Evolutionary conservation across 225 moss, liverwort and hornwort genomes (phyloP).

Genomic region (Sphagnum tenellum): DNA sequence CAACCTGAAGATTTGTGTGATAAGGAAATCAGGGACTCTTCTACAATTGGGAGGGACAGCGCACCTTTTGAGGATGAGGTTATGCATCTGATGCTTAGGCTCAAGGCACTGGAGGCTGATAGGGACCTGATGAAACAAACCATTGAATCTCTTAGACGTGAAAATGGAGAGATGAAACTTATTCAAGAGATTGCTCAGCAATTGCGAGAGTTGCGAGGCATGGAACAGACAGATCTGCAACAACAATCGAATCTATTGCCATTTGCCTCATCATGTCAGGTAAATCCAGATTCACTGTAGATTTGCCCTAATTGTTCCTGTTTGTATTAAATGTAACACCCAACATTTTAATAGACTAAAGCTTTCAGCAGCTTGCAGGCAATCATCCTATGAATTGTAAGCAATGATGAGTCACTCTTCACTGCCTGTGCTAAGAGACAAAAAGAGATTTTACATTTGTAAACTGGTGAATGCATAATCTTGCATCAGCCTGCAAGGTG

Average conservation of each 20-base stretch:
- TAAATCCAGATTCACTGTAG: constrained; percentile 11
- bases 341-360: neutral
- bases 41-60: constrained; percentile 16
- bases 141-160: constrained; percentile 51
- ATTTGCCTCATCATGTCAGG: constrained; percentile 46
- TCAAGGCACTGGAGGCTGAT: constrained; percentile 69
- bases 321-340: neutral
- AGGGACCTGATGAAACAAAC: constrained; percentile 69
- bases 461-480: neutral
- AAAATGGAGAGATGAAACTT: constrained; percentile 72
- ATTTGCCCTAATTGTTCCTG: neutral
- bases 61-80: constrained; percentile 26
- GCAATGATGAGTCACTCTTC: too few species aligned
- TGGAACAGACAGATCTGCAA: constrained; percentile 31
- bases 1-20: too few species aligned
- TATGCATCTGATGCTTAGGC: constrained; percentile 39
- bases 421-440: too few species aligned
- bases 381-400: too few species aligned
- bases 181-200: constrained; percentile 62
- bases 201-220: constrained; percentile 35
- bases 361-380: too few species aligned
- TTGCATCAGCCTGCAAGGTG: too few species aligned
- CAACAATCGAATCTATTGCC: constrained; percentile 13
- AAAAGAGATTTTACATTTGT: neutral
- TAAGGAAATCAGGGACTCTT: neutral